Conservation (phyloP, 164 flowering plant genomes). For the Kingdonia uniflora region DNA sequence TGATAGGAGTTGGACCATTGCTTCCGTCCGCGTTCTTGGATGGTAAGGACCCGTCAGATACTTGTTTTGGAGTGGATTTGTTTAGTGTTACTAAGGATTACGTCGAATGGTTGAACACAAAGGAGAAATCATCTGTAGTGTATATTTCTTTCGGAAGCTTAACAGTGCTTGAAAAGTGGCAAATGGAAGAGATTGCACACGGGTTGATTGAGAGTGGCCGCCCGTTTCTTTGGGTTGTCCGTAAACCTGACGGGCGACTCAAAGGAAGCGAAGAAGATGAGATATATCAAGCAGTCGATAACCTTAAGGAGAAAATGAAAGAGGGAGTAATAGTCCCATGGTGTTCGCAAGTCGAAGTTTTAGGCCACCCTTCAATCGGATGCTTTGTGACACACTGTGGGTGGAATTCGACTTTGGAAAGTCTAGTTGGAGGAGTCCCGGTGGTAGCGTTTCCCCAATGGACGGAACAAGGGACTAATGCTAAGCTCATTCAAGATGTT, state of each 20-base stretch:
- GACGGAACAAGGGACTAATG: constrained; percentile 32
- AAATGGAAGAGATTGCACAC: constrained; percentile 5
- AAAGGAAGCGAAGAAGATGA: constrained; percentile 1
- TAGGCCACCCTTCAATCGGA: constrained; percentile 26
- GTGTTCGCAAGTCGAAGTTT: constrained; percentile 25
- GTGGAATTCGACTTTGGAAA: constrained; percentile 37
- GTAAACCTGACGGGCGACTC: neutral
- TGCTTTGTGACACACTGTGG: constrained; percentile 40
- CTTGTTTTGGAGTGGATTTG: constrained; percentile 3
- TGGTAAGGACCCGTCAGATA: constrained; percentile 5
- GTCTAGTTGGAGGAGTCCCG: constrained; percentile 27
- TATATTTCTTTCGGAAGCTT: constrained; percentile 10
- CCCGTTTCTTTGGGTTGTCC: constrained; percentile 12
- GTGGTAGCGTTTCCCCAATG: constrained; percentile 33
- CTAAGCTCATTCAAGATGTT: constrained; percentile 27
- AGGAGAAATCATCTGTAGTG: constrained; percentile 7
- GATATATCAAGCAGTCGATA: neutral
- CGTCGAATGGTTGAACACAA: constrained; percentile 5
- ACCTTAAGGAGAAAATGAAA: neutral
- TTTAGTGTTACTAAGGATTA: neutral
- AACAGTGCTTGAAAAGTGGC: neutral
- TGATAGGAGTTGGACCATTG: constrained; percentile 38
- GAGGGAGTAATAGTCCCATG: constrained; percentile 8
- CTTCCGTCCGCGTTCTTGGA: constrained; percentile 5
- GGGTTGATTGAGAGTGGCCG: constrained; percentile 6